Conservation (phyloP, 2,329 filamentous ascomycete species). For the Fusarium avenaceum region DNA sequence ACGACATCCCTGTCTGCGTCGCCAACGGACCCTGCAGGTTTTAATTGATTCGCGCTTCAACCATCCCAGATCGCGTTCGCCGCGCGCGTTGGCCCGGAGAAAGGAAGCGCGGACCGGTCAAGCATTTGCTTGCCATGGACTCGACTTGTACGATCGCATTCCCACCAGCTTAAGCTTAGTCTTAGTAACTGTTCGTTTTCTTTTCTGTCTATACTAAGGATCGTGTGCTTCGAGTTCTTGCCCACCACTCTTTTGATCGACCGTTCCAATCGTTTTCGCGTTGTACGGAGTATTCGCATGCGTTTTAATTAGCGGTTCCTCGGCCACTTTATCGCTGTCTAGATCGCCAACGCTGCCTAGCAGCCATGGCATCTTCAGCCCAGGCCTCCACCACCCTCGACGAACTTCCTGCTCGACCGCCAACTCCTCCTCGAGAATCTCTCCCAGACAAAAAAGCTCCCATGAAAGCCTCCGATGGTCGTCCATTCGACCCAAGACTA, state of each 20-base stretch:
- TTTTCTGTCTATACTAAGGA: constrained; percentile 3
- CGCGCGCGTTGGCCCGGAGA: constrained; percentile 44
- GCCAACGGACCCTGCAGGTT: constrained; percentile 39
- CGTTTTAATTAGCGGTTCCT: constrained; percentile 38
- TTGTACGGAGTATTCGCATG: constrained; percentile 36
- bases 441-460: constrained; percentile 55
- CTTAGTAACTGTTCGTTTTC: neutral
- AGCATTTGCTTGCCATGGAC: constrained; percentile 32
- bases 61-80: constrained; percentile 39
- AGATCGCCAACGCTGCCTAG: constrained; percentile 59
- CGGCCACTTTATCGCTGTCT: constrained; percentile 53
- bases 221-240: constrained; percentile 5
- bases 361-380: constrained; percentile 60
- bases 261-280: constrained; percentile 9
- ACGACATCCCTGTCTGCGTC: neutral
- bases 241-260: constrained; percentile 6
- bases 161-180: constrained; percentile 5
- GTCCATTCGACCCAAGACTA: constrained; percentile 55
- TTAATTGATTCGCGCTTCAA: constrained; percentile 47
- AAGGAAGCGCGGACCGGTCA: constrained; percentile 39
- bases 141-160: constrained; percentile 29
- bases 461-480: constrained; percentile 54
- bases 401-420: constrained; percentile 69
- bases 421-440: constrained; percentile 75
- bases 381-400: constrained; percentile 61